Percentiles rank a stretch among this genome's conserved stretches.
These are phyloP conservation scores for Tagetes patula DNA, from an alignment of 129 eudicot genomes.

Conservation along the genomic window DNA sequence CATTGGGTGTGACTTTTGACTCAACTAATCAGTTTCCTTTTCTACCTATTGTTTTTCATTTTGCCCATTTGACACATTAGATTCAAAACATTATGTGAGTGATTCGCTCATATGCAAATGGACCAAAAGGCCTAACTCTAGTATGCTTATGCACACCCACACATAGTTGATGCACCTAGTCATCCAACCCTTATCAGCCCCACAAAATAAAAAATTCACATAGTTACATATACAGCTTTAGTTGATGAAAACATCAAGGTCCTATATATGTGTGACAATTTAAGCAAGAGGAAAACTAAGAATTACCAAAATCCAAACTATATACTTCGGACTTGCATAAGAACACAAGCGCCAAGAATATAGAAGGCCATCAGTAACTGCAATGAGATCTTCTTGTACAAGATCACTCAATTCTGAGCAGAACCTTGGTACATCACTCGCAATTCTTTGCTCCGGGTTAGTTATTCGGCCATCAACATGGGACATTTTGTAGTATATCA, in stretches of 20 bases:
- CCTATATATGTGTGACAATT: slow-evolving; percentile 5
- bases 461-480: slow-evolving; percentile 95
- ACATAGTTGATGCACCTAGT: slow-evolving; percentile 4
- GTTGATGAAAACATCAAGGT: slow-evolving; percentile 12
- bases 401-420: slow-evolving; percentile 97
- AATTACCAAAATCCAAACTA: slow-evolving; percentile 91
- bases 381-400: slow-evolving; percentile 96
- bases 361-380: slow-evolving; percentile 87
- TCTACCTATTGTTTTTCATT: neutral
- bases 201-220: slow-evolving; percentile 5
- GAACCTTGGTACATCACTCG: slow-evolving; percentile 95
- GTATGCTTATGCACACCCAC: neutral
- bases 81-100: neutral
- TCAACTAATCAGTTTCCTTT: neutral
- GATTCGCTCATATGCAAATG: neutral
- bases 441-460: slow-evolving; percentile 96
- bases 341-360: slow-evolving; percentile 99
- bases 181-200: neutral
- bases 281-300: slow-evolving; percentile 8
- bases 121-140: neutral
- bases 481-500: slow-evolving; percentile 97
- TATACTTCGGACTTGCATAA: slow-evolving; percentile 97
- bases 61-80: neutral
- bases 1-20: neutral
- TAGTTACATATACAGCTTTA: slow-evolving; percentile 10